Evolutionary conservation across 2,329 filamentous ascomycete genomes (phyloP).

Genomic region (Microdochium bolleyi): DNA sequence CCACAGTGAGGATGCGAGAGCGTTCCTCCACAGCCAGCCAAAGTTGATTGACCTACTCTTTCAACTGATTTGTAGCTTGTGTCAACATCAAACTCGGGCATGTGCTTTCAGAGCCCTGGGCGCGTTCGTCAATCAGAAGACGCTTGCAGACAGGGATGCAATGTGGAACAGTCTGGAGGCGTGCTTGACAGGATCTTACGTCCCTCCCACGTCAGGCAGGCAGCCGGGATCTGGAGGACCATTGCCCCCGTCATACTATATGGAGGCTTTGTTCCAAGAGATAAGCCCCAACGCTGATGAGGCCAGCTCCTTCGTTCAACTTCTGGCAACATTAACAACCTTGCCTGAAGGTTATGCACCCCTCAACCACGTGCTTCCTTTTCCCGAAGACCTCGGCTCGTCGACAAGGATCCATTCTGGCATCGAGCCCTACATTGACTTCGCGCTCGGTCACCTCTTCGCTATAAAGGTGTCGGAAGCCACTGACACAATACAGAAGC

Average conservation of each 20-base stretch:
- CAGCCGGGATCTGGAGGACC: slow-evolving; percentile 18
- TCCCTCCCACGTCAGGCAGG: slow-evolving; percentile 13
- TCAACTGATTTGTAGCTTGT: slow-evolving; percentile 67
- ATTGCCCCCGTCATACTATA: slow-evolving; percentile 20
- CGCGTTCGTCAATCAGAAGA: slow-evolving; percentile 69
- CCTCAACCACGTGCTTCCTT: slow-evolving; percentile 71
- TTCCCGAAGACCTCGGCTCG: slow-evolving; percentile 77
- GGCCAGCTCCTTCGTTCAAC: slow-evolving; percentile 71
- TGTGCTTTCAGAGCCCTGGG: slow-evolving; percentile 75
- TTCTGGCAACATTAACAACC: slow-evolving; percentile 64
- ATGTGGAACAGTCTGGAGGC: slow-evolving; percentile 78
- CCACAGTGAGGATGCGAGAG: slow-evolving; percentile 64
- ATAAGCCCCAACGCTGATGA: slow-evolving; percentile 78
- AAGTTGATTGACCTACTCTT: slow-evolving; percentile 69
- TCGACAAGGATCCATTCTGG: slow-evolving; percentile 69
- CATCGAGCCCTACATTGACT: slow-evolving; percentile 90
- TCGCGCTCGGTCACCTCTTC: slow-evolving; percentile 74
- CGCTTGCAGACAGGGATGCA: slow-evolving; percentile 53
- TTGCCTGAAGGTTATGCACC: slow-evolving; percentile 54
- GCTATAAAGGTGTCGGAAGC: slow-evolving; percentile 58
- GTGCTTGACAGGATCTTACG: slow-evolving; percentile 62
- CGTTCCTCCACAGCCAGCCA: slow-evolving; percentile 64
- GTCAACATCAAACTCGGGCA: slow-evolving; percentile 71
- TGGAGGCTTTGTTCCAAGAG: slow-evolving; percentile 63
- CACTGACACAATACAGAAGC: slow-evolving; percentile 58